Percentiles rank a stretch among this genome's conserved stretches.
phyloP scores from a whole-genome alignment of 164 flowering plant species.

The Taxillus chinensis region DNA sequence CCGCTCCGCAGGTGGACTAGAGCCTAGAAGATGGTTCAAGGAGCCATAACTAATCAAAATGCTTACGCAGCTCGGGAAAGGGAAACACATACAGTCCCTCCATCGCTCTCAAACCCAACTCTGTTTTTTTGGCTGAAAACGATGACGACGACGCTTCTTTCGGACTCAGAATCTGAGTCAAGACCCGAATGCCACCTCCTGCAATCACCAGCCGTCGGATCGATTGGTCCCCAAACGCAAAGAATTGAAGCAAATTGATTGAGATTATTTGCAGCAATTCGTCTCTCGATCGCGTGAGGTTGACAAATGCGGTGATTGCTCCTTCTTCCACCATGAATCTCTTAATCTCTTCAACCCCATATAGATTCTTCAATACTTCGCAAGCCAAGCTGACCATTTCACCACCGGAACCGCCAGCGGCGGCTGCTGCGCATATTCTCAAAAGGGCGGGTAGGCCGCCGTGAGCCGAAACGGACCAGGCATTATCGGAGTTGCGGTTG shows the following conservation, averaged over 20 bases:
- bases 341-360: constrained; percentile 80
- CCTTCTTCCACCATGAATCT: constrained; percentile 78
- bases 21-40: constrained; percentile 44
- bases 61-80: constrained; percentile 22
- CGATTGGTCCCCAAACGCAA: constrained; percentile 49
- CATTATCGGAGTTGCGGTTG: constrained; percentile 74
- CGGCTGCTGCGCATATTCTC: constrained; percentile 32
- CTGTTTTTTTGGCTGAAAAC: constrained; percentile 39
- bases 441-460: constrained; percentile 78
- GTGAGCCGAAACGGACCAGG: constrained; percentile 86
- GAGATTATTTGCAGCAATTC: constrained; percentile 46
- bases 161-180: constrained; percentile 47
- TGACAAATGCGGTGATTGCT: constrained; percentile 36
- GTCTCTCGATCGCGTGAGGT: constrained; percentile 36
- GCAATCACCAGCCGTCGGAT: constrained; percentile 29
- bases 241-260: constrained; percentile 47
- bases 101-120: constrained; percentile 47
- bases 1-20: constrained; percentile 42
- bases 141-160: constrained; percentile 13
- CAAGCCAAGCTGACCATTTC: constrained; percentile 46
- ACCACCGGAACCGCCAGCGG: constrained; percentile 2
- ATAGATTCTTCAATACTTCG: constrained; percentile 66
- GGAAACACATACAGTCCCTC: constrained; percentile 46
- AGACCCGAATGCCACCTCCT: constrained; percentile 53
- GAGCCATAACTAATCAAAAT: constrained; percentile 39